Evolutionary conservation across 1,139 yeast genomes (phyloP), one percentile per base, ranked within the genome.

Genomic region (Suzukiozyma palmioleophila): DNA sequence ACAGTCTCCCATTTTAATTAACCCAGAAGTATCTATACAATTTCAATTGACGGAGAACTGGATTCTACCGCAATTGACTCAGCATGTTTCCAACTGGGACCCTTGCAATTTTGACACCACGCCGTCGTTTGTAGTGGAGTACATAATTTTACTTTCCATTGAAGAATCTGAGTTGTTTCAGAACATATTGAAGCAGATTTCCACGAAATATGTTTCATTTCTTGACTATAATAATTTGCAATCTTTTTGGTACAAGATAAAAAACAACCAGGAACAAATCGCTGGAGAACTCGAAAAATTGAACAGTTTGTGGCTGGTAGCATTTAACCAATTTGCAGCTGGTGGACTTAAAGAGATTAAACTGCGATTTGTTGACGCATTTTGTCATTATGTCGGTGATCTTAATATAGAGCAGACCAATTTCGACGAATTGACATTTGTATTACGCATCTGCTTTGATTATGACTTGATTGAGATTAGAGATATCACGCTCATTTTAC

Each of bases 171-270:
- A 47, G 2, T 35, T 38, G 10, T 55, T 54, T 18, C 38, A 41
- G 21, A 39, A 33, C 2, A 32, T 51, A 1, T 41, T 56, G 31
- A 27, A 38, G 10, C 33, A 35, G 26, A 33, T 54, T 8, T 30
- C 38, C 12, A 35, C 42, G 10, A 54, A 53, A 32, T 52, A 48
- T 32, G 26, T 37, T 24, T 33, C 27, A 1, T 54, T 35, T 38
- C 35, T 55, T 8, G 46, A 49, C 28, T 37, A 40, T 30, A 43
- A 43, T 11, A 32, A 38, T 16, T 38, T 28, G n/a, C 39, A 33
- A 6, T 53, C 60, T 3, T 37, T 56, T 6, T 57, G 62, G 62
- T n/a, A 27, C 15, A 27, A 27, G 6, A 10, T 30, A 12, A 31
- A 33, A n/a, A 34, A 31, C 16, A 26, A 37, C 11, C 26, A 35